Evolutionary conservation across 179 eudicot genomes (phyloP), one percentile per base, ranked within the genome.

Genomic region (Nepenthes alata): DNA sequence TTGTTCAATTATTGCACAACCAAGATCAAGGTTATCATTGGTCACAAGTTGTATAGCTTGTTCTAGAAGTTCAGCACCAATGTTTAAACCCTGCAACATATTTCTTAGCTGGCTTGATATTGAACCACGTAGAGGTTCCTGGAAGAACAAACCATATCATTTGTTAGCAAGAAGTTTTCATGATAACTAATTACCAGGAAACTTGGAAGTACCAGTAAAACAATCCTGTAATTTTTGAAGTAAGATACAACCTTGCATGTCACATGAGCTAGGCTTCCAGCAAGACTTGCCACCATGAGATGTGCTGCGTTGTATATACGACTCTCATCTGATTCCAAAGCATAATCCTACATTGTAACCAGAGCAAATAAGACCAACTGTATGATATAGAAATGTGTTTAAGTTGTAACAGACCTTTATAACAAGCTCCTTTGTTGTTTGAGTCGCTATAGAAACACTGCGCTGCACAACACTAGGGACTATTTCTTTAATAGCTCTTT

Each of bases 181-280:
- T 6, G n/a, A 48, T 8, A 0, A 48, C 3, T 48, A 48, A 48
- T 45, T 15, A 41, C 45, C 45, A 41, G 8, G 1, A 41, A 7
- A 41, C 6, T 11, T 6, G 1, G 5, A 11, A 52, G 2, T 14
- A 11, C 10, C n/a, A 49, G 53, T 9, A 4, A 49, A 49, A 3
- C 53, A 49, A 54, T 13, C 34, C 25, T 12, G 35, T 7, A 10
- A 41, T 6, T 39, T 36, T 38, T 8, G 12, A 37, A 62, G 14
- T 16, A 11, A 66, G 11, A 38, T 34, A 70, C 58, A 72, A 93
- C 98, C 93, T 93, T 87, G 94, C 98, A 89, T 54, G 98, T 89
- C 58, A 89, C 94, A 72, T 87, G 96, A 80, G 98, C 98, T 69
- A 93, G 78, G 71, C 96, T 86, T 63, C 96, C 98, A 64, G 98